Conservation (phyloP, 352 stramenopile genomes). For the Phytophthora citrophthora region DNA sequence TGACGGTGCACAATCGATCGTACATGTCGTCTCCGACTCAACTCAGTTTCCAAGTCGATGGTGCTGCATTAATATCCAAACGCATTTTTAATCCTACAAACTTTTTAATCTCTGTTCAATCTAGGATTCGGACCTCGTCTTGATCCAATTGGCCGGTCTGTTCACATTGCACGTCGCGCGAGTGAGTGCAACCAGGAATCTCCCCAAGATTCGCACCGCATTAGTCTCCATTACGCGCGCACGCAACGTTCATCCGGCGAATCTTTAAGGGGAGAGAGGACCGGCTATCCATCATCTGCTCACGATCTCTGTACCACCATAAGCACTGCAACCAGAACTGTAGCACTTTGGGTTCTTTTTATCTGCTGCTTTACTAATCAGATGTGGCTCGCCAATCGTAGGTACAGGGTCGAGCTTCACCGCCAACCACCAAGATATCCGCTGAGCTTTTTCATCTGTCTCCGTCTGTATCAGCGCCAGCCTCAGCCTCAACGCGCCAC, state of each 20-base stretch:
- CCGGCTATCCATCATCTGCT: conserved; percentile 21
- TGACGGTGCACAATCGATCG: background rate
- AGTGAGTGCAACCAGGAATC: conserved; percentile 17
- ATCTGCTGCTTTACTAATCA: conserved; percentile 27
- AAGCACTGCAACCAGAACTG: conserved; percentile 11
- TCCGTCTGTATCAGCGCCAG: conserved; percentile 3
- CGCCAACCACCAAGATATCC: conserved; percentile 23
- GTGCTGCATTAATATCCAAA: conserved; percentile 14
- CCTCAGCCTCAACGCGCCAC: background rate
- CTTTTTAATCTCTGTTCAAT: conserved; percentile 9
- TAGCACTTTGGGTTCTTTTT: conserved; percentile 28
- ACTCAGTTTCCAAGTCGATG: conserved; percentile 6
- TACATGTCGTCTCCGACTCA: background rate
- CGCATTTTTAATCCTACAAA: conserved; percentile 1
- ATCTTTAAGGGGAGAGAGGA: conserved; percentile 12
- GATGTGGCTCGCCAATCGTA: conserved; percentile 16
- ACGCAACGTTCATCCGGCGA: background rate
- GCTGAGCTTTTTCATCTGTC: conserved; percentile 7
- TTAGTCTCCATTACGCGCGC: background rate
- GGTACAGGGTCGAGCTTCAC: conserved; percentile 10
- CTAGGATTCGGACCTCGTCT: conserved; percentile 8
- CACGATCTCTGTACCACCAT: conserved; percentile 21
- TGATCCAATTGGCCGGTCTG: conserved; percentile 13
- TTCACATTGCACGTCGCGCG: conserved; percentile 20
- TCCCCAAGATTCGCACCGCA: conserved; percentile 15